phyloP scores from a whole-genome alignment of 2,329 filamentous ascomycete species.

The Cercospora brassicicola region DNA sequence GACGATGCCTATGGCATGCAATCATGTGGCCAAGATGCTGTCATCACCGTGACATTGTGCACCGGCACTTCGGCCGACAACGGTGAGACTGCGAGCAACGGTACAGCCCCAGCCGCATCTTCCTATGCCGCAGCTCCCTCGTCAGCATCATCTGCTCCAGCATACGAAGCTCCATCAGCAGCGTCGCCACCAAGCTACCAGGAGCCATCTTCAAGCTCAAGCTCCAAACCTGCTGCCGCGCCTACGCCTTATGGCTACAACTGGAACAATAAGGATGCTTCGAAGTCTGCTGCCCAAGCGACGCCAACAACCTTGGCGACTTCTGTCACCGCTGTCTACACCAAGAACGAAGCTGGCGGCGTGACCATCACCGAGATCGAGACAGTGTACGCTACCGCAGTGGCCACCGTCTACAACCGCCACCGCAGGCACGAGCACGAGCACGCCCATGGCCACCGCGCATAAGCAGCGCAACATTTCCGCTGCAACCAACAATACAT shows the following conservation, averaged over 20 bases:
- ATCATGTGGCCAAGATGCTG: slow-evolving; percentile 35
- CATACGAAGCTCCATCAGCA: slow-evolving; percentile 17
- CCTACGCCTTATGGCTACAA: slow-evolving; percentile 11
- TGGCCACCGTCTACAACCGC: slow-evolving; percentile 30
- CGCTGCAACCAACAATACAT: neutral
- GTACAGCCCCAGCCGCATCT: slow-evolving; percentile 16
- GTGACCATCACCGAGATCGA: slow-evolving; percentile 35
- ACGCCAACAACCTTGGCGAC: slow-evolving; percentile 28
- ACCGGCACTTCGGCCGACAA: slow-evolving; percentile 31
- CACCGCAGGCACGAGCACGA: slow-evolving; percentile 34
- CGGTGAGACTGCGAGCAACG: neutral
- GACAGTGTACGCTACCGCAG: slow-evolving; percentile 32
- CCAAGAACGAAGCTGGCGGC: slow-evolving; percentile 20
- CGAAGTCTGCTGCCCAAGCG: slow-evolving; percentile 15
- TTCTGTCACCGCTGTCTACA: slow-evolving; percentile 21
- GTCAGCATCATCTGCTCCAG: slow-evolving; percentile 8
- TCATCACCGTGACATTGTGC: slow-evolving; percentile 42
- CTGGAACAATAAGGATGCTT: slow-evolving; percentile 20
- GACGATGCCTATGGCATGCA: slow-evolving; percentile 45
- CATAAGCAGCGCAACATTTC: slow-evolving; percentile 6
- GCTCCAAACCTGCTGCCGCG: slow-evolving; percentile 3
- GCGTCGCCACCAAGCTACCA: slow-evolving; percentile 12
- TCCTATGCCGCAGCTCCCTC: slow-evolving; percentile 11
- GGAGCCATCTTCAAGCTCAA: slow-evolving; percentile 8
- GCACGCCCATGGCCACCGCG: slow-evolving; percentile 30